Conservation (phyloP, 2,329 filamentous ascomycete species). For the Pezicula radicicola region DNA sequence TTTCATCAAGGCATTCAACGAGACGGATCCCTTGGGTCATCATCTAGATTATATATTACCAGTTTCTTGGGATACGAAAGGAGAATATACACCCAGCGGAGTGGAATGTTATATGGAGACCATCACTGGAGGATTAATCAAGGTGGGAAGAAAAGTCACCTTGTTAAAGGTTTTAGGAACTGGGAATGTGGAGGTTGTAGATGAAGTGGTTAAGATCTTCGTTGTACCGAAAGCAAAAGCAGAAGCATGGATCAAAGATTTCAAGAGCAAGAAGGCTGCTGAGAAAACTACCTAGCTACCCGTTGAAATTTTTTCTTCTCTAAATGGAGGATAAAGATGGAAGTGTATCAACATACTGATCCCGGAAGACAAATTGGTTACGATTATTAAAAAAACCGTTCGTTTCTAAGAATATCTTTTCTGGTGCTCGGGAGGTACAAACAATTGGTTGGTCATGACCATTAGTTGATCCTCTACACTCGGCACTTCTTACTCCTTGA, state of each 20-base stretch:
- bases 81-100: conserved; percentile 59
- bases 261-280: conserved; percentile 69
- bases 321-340: too few relatives aligned
- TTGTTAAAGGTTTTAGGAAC: conserved; percentile 71
- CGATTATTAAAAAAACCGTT: too few relatives aligned
- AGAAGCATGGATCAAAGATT: conserved; percentile 75
- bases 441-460: too few relatives aligned
- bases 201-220: conserved; percentile 79
- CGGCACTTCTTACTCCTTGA: too few relatives aligned
- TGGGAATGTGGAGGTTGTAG: conserved; percentile 82
- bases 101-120: conserved; percentile 95
- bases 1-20: conserved; percentile 84
- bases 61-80: conserved; percentile 74
- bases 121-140: conserved; percentile 72
- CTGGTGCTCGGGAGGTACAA: too few relatives aligned
- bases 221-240: conserved; percentile 73
- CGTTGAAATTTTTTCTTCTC: too few relatives aligned
- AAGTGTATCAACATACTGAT: too few relatives aligned
- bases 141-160: conserved; percentile 81
- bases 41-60: conserved; percentile 87
- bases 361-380: too few relatives aligned
- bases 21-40: conserved; percentile 70
- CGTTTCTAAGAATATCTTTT: too few relatives aligned
- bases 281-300: conserved; percentile 29
- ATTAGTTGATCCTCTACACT: too few relatives aligned